Base-by-base conservation (phyloP, 257 asterid genomes). In the Ocimum tenuiflorum region DNA sequence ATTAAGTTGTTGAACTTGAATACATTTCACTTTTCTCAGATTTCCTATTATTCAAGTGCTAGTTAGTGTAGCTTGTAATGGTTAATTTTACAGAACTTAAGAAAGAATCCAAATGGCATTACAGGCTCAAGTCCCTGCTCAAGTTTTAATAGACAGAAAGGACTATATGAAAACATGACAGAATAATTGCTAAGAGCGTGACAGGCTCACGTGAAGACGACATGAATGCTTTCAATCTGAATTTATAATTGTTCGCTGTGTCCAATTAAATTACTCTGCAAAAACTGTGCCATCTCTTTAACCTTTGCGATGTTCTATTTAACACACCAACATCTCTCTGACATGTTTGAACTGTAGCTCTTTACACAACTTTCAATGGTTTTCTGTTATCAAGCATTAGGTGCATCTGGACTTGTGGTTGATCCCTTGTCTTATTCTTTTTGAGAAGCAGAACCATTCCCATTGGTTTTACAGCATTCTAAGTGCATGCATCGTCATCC, bases 401-500 rank as follows among this genome's bases (percentile, higher is more conserved):
- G 62, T 23, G 38, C 45, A 65, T 48, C 58, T 9, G 1, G 20
- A 18, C 9, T 23, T 57, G 47, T 49, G 31, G 41, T 57, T 43
- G 8, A 64, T 59, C 54, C 12, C 67, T 42, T 52, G 47, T 22
- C 60, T 70, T 60, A 64, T 54, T 49, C 60, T 48, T 57, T 72
- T 51, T 41, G 36, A 31, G 36, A 6, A 71, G 50, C 61, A 63
- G 69, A 73, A 57, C n/a, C 31, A 66, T 39, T 48, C 68, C 29
- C 24, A 10, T 47, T 23, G 22, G 6, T 60, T 74, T 78, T 80
- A 85, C 50, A 81, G 69, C 92, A 91, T 80, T 75, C 95, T 85
- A 68, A 91, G 76, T 10, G 95, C 60, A 61, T 91, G 97, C 88
- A 83, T 76, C 20, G 91, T 56, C 86, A 81, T 83, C 9, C 83